Evolutionary conservation across 345 rosid genomes (phyloP).

Genomic region (Turritis glabra): DNA sequence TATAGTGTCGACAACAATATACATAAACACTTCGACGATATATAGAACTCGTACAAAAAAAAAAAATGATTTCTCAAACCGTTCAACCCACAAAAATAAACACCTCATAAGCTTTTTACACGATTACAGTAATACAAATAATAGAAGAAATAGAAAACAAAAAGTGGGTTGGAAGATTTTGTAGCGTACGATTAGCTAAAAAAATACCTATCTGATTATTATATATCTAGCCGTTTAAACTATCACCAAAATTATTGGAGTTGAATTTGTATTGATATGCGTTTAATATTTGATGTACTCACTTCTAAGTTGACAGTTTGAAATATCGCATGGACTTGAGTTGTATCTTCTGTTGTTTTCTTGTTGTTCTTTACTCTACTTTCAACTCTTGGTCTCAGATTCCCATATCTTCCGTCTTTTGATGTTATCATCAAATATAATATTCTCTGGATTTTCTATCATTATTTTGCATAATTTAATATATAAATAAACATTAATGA

Average conservation of each 20-base stretch:
- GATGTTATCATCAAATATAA: slow-evolving; percentile 7
- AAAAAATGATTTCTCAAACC: neutral
- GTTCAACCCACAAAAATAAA: neutral
- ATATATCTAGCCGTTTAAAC: slow-evolving; percentile 5
- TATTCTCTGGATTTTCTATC: slow-evolving; percentile 12
- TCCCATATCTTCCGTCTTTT: slow-evolving; percentile 16
- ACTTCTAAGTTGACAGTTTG: slow-evolving; percentile 32
- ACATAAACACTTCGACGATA: neutral
- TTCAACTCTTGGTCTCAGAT: slow-evolving; percentile 40
- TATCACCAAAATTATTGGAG: slow-evolving; percentile 22
- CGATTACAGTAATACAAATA: neutral
- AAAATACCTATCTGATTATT: slow-evolving; percentile 3
- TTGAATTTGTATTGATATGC: slow-evolving; percentile 22
- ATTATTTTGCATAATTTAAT: neutral
- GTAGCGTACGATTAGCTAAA: slow-evolving; percentile 1
- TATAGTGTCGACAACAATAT: too few species aligned
- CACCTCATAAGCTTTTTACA: neutral
- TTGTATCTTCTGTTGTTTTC: slow-evolving; percentile 39
- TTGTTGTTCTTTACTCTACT: slow-evolving; percentile 37
- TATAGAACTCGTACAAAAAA: neutral
- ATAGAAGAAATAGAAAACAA: neutral
- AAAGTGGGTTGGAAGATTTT: slow-evolving; percentile 6
- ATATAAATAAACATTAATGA: neutral
- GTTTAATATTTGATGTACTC: slow-evolving; percentile 30
- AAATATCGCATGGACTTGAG: slow-evolving; percentile 34